Base-by-base conservation (phyloP, 495 filamentous ascomycete species). In the Oleoguttula mirabilis region DNA sequence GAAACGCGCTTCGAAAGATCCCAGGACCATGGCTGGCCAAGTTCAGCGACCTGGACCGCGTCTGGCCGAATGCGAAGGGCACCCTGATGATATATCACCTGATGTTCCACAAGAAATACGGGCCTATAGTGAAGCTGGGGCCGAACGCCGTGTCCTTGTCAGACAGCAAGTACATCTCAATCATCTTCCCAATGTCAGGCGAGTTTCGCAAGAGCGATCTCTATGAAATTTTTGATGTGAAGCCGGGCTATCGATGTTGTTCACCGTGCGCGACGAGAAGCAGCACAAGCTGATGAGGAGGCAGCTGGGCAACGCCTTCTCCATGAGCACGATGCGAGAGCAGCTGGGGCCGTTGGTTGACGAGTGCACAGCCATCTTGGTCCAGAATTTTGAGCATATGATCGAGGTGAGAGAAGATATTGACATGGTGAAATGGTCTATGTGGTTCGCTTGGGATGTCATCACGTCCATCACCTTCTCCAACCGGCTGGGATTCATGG, bases 111-210 rank as follows among this genome's bases (percentile, higher is more conserved):
- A 20, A 52, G 16, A 55, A 55, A 19, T 73, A 76, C 51, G 77
- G 75, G 0, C 57, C 60, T 2, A 52, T 70, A 0, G 75, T 81
- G 21, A 66, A 74, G 1, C 55, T 78, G 8, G 75, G 74, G 0
- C 75, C 75, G 0, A 65, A 70, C 27, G 60, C 63, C 21, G 56
- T 79, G 7, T 76, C 68, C 38, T 63, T 77, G 5, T 54, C 65
- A 25, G 33, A 43, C 30, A 10, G 40, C 8, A n/a, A n/a, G n/a
- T n/a, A n/a, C 17, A 10, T 10, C 27, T 39, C 6, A 44, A 44
- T 12, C 27, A 35, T 2, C 32, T 12, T 12, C 15, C 44, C 17
- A 12, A 44, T 50, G 21, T 34, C 10, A 3, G 32, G 23, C 33
- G 39, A 44, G 21, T 50, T 50, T 34, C 12, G 11, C 17, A 50